Conservation (phyloP, 2,329 filamentous ascomycete genomes). For the Ambrosiella xylebori region DNA sequence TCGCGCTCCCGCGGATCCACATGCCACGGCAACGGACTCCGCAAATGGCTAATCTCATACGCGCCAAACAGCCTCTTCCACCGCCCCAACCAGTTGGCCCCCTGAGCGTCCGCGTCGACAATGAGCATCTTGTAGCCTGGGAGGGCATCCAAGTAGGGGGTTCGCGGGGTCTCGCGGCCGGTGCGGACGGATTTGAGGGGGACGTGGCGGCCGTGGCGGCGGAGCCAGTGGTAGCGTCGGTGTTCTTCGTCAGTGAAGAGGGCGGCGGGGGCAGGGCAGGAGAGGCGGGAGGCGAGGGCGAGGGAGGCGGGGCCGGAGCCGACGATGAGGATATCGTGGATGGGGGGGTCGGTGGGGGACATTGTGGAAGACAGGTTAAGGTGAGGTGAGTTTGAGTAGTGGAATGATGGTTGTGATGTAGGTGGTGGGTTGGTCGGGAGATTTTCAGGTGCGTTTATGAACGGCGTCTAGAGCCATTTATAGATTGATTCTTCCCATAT, state of each 20-base stretch:
- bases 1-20: constrained; percentile 61
- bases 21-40: constrained; percentile 73
- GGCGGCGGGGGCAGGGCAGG: constrained; percentile 56
- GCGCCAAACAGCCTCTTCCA: constrained; percentile 55
- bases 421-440: no score
- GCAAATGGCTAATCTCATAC: constrained; percentile 52
- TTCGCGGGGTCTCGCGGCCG: constrained; percentile 18
- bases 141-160: constrained; percentile 1
- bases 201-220: constrained; percentile 43
- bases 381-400: not conserved
- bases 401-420: not conserved
- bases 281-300: constrained; percentile 53
- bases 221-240: constrained; percentile 63
- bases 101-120: constrained; percentile 40
- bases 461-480: no score
- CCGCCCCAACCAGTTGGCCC: constrained; percentile 46
- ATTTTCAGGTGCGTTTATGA: no score
- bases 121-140: constrained; percentile 36
- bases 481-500: no score
- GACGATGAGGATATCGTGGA: constrained; percentile 50
- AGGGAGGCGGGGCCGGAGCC: constrained; percentile 62
- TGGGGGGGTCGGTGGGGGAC: not conserved
- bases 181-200: constrained; percentile 32
- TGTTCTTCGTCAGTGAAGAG: constrained; percentile 75
- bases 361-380: not conserved